Evolutionary conservation across 306 rosid genomes (phyloP).

Genomic region (Albizia julibrissin): DNA sequence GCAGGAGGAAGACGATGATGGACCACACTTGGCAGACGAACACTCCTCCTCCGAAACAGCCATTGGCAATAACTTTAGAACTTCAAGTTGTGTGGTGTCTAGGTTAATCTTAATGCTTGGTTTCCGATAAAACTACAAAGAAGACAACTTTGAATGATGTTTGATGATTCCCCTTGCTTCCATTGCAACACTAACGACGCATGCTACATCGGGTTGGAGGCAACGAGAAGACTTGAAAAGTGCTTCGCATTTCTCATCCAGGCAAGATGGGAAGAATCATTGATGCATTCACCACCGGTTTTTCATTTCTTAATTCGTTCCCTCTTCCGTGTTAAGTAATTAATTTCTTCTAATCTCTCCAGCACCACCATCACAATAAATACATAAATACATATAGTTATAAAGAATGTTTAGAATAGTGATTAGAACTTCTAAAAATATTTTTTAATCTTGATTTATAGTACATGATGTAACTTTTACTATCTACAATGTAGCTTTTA

Average conservation of each 20-base stretch:
- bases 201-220: neutral
- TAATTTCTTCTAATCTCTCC: neutral
- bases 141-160: neutral
- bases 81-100: neutral
- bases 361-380: neutral
- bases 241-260: neutral
- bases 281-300: neutral
- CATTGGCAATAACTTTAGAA: conserved; percentile 42
- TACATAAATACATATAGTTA: no score
- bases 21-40: conserved; percentile 71
- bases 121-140: neutral
- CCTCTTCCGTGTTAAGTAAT: neutral
- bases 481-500: no score
- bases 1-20: conserved; percentile 59
- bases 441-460: no score
- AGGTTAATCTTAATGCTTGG: conserved; percentile 25
- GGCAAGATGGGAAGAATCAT: neutral
- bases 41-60: conserved; percentile 95
- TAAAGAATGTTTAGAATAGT: no score
- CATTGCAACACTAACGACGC: conserved; percentile 1
- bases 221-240: neutral
- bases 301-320: neutral
- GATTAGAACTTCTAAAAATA: no score
- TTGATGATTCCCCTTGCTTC: neutral
- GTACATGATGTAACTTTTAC: no score